Percentiles rank a stretch among this genome's conserved stretches.
Evolutionary conservation across 2,329 filamentous ascomycete species (phyloP).

Genomic region (Bipolaris gigantea): DNA sequence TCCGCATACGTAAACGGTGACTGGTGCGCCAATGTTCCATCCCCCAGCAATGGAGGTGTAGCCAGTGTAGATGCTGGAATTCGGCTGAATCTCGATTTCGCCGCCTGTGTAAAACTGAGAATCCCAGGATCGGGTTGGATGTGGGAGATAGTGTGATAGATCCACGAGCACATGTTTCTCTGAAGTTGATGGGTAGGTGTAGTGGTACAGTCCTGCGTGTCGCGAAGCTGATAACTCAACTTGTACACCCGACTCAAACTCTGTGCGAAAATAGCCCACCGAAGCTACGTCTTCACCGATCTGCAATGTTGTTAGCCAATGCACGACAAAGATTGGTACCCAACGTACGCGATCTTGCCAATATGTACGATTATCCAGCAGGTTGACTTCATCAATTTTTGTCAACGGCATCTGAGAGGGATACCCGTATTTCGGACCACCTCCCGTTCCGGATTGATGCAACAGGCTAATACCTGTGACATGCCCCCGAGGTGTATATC

Average conservation of each 20-base stretch:
- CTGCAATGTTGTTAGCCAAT: slow-evolving; percentile 12
- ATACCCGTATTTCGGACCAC: slow-evolving; percentile 47
- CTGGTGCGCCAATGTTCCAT: slow-evolving; percentile 44
- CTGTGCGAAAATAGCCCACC: slow-evolving; percentile 45
- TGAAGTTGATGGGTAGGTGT: slow-evolving; percentile 42
- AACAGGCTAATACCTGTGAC: slow-evolving; percentile 47
- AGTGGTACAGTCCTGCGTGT: slow-evolving; percentile 45
- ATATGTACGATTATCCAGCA: slow-evolving; percentile 49
- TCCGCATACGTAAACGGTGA: slow-evolving; percentile 42
- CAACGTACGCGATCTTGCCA: slow-evolving; percentile 43
- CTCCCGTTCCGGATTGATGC: slow-evolving; percentile 45
- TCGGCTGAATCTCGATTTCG: slow-evolving; percentile 39
- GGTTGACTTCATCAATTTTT: slow-evolving; percentile 47
- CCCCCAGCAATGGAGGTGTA: slow-evolving; percentile 42
- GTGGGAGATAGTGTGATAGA: slow-evolving; percentile 50
- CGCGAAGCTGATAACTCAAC: slow-evolving; percentile 43
- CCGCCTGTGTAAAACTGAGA: slow-evolving; percentile 43
- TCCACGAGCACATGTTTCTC: slow-evolving; percentile 52
- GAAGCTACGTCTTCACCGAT: slow-evolving; percentile 35
- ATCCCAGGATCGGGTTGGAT: slow-evolving; percentile 40
- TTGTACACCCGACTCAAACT: slow-evolving; percentile 39
- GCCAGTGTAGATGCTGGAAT: slow-evolving; percentile 36
- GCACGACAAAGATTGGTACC: fast-evolving
- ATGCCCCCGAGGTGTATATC: slow-evolving; percentile 46
- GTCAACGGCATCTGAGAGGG: slow-evolving; percentile 48